Base-by-base conservation (phyloP, 441 rosid species). In the Daphne laureola region DNA sequence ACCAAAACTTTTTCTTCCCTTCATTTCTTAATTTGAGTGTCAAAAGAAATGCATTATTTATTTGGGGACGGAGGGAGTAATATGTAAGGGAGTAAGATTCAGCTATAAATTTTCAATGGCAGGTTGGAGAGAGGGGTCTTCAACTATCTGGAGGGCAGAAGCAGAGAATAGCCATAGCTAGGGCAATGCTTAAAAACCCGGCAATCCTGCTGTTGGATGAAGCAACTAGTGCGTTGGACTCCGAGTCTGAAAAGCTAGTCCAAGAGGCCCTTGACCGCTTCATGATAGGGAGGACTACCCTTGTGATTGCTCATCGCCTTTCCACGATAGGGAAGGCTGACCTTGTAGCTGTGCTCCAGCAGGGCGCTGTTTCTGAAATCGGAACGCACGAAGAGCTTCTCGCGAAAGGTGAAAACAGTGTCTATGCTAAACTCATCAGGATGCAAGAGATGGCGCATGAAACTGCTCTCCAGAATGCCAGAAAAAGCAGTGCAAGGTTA, bases 51-150 rank as follows among this genome's bases (percentile, higher is more conserved):
- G n/a, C n/a, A n/a, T n/a, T n/a, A n/a, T n/a, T n/a, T n/a, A n/a
- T n/a, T n/a, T n/a, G n/a, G n/a, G n/a, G n/a, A n/a, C n/a, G n/a
- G n/a, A n/a, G n/a, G n/a, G n/a, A n/a, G n/a, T n/a, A n/a, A n/a
- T n/a, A 21, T 21, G 25, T 4, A 18, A 42, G 6, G 53, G 26
- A 17, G 6, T 41, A 14, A 4, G 16, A 17, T 12, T 14, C 13
- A 58, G 17, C 3, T 21, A 21, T 21, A 4, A 21, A 21, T 36
- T 49, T 31, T 57, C 55, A 74, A 74, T 83, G 77, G 68, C 81
- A 94, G 99, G 99, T 90, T 14, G 99, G 99, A 52, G 99, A 94
- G 75, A 94, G 99, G 61, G 99, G 99, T 49, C 57, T 94, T 49
- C 98, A 94, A 57, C 81, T 94, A 9, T 94, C 99, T 1, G 99